These are phyloP conservation scores for Physaria fendleri DNA, from an alignment of 345 rosid genomes.

Conservation along the genomic window DNA sequence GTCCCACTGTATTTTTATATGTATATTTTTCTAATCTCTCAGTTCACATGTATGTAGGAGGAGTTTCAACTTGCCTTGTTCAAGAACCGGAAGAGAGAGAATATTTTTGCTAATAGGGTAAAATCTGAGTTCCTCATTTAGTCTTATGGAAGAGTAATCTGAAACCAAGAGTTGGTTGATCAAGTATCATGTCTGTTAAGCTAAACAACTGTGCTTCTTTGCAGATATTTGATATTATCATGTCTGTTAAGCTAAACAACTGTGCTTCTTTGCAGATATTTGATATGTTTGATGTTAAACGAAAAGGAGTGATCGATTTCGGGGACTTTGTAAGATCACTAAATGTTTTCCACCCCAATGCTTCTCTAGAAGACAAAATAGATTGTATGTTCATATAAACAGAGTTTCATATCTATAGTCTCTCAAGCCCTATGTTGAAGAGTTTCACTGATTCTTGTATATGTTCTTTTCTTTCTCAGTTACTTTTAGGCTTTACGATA, in stretches of 20 bases:
- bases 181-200: neutral
- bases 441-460: slow-evolving; percentile 9
- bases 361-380: slow-evolving; percentile 69
- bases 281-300: slow-evolving; percentile 89
- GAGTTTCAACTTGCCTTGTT: slow-evolving; percentile 94
- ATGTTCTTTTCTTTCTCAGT: slow-evolving; percentile 39
- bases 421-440: neutral
- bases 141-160: neutral
- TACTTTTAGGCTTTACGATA: slow-evolving; percentile 89
- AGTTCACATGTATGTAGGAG: slow-evolving; percentile 54
- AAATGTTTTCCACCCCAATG: slow-evolving; percentile 88
- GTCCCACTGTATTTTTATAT: slow-evolving; percentile 13
- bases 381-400: slow-evolving; percentile 60
- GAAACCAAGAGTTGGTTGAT: neutral
- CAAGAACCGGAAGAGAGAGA: slow-evolving; percentile 86
- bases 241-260: neutral
- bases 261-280: slow-evolving; percentile 53
- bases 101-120: slow-evolving; percentile 94
- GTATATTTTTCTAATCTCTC: neutral
- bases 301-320: slow-evolving; percentile 86
- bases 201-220: neutral
- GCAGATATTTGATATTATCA: slow-evolving; percentile 17
- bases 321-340: slow-evolving; percentile 91
- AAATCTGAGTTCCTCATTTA: neutral
- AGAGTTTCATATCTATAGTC: neutral